Conservation (phyloP, 2,329 filamentous ascomycete species). For the Catunica adiposa region DNA sequence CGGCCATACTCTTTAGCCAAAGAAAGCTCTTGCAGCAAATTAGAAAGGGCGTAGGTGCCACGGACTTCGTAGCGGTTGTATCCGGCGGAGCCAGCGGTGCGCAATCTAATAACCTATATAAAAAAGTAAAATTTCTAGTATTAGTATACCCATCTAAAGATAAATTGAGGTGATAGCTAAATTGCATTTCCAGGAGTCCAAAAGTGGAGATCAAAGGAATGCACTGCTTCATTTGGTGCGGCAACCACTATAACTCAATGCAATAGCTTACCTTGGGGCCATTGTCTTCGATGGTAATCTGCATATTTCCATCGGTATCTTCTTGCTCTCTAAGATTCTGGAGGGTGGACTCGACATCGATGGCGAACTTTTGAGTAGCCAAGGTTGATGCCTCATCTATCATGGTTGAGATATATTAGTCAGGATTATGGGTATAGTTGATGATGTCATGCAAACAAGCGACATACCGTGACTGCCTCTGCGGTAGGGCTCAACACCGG, state of each 20-base stretch:
- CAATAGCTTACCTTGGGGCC: conserved; percentile 58
- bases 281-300: conserved; percentile 92
- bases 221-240: background rate
- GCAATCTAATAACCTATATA: conserved; percentile 56
- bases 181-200: conserved; percentile 7
- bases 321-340: conserved; percentile 66
- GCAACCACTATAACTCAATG: background rate
- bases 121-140: conserved; percentile 6
- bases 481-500: conserved; percentile 36
- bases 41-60: conserved; percentile 94
- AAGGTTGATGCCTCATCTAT: conserved; percentile 13
- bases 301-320: conserved; percentile 85
- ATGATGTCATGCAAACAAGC: background rate
- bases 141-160: conserved; percentile 9
- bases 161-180: background rate
- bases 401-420: background rate
- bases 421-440: background rate
- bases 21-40: conserved; percentile 84
- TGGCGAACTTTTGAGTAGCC: conserved; percentile 41
- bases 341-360: conserved; percentile 73
- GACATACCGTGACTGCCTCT: conserved; percentile 41
- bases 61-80: conserved; percentile 79
- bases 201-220: conserved; percentile 7
- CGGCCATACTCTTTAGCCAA: conserved; percentile 81
- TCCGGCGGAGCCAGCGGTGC: conserved; percentile 72